These are phyloP conservation scores for Hyaloscypha hepaticicola DNA, from an alignment of 495 filamentous ascomycete genomes.

Conservation along the genomic window DNA sequence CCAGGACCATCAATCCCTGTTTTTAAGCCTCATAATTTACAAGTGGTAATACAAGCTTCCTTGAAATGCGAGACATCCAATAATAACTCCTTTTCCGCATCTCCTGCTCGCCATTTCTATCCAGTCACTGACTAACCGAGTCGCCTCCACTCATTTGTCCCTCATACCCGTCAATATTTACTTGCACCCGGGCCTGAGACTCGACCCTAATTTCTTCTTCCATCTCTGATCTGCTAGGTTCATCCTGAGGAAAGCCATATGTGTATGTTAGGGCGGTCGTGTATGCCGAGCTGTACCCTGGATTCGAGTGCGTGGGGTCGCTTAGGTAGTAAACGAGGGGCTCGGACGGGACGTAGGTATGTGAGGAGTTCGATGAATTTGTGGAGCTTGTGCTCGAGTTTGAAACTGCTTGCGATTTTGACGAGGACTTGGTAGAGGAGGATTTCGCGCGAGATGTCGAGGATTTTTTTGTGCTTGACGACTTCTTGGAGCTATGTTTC, in stretches of 20 bases:
- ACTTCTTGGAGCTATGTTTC: conserved; percentile 1
- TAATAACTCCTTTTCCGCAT: too few relatives aligned
- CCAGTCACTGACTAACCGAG: too few relatives aligned
- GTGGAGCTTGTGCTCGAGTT: background rate
- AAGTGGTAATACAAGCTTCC: background rate
- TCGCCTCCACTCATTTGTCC: background rate
- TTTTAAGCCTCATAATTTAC: background rate
- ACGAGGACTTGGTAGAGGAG: background rate
- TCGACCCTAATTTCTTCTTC: background rate
- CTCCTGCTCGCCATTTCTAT: too few relatives aligned
- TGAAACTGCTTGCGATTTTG: background rate
- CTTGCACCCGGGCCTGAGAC: background rate
- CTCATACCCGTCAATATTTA: background rate
- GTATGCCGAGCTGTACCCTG: conserved; percentile 1
- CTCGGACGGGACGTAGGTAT: background rate
- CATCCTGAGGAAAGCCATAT: background rate
- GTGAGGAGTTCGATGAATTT: background rate
- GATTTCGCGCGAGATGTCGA: background rate
- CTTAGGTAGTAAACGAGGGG: background rate
- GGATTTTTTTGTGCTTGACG: background rate
- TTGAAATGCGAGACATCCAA: too few relatives aligned
- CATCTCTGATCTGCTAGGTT: background rate
- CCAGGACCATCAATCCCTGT: background rate
- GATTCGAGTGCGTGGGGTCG: background rate
- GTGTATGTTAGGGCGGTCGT: background rate